These are phyloP conservation scores for Aaosphaeria arxii DNA, from an alignment of 2,329 filamentous ascomycete genomes.

Conservation along the genomic window DNA sequence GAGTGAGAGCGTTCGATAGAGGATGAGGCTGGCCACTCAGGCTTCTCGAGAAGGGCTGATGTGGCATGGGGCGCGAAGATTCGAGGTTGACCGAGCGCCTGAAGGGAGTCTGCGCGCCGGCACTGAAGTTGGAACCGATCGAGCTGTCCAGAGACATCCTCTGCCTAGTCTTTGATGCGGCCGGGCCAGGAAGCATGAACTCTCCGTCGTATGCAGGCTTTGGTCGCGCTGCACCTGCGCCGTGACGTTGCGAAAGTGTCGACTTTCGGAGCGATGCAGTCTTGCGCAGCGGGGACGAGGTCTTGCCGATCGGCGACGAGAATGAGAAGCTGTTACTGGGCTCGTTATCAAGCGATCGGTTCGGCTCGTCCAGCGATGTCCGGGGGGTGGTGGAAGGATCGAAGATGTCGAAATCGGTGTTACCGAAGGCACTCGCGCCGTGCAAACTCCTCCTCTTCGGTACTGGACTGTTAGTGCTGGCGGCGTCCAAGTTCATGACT, in stretches of 20 bases:
- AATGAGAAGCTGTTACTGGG: conserved; percentile 28
- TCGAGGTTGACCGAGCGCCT: conserved; percentile 28
- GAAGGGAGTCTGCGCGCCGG: conserved; percentile 60
- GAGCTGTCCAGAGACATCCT: conserved; percentile 79
- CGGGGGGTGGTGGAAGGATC: conserved; percentile 50
- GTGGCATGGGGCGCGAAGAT: conserved; percentile 23
- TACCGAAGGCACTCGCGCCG: conserved; percentile 63
- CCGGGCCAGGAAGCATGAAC: conserved; percentile 54
- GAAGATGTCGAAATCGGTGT: conserved; percentile 71
- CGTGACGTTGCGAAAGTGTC: conserved; percentile 79
- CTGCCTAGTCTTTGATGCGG: conserved; percentile 59
- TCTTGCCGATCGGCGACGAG: conserved; percentile 31
- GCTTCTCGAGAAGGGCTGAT: conserved; percentile 17
- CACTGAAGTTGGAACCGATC: conserved; percentile 61
- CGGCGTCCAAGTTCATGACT: conserved; percentile 80
- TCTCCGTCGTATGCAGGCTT: conserved; percentile 45
- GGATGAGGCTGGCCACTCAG: conserved; percentile 61
- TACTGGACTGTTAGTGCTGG: conserved; percentile 76
- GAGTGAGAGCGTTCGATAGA: conserved; percentile 79
- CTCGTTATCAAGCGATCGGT: conserved; percentile 26
- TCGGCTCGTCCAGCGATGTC: conserved; percentile 16
- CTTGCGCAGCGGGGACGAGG: conserved; percentile 31
- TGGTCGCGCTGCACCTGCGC: conserved; percentile 39
- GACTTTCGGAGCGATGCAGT: conserved; percentile 80
- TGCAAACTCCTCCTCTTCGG: conserved; percentile 89